A percentile compares a stretch with the other conserved stretches of the same genome.
phyloP scores from a whole-genome alignment of 768 basidiomycete genomes.

The Rhodotorula diobovata region DNA sequence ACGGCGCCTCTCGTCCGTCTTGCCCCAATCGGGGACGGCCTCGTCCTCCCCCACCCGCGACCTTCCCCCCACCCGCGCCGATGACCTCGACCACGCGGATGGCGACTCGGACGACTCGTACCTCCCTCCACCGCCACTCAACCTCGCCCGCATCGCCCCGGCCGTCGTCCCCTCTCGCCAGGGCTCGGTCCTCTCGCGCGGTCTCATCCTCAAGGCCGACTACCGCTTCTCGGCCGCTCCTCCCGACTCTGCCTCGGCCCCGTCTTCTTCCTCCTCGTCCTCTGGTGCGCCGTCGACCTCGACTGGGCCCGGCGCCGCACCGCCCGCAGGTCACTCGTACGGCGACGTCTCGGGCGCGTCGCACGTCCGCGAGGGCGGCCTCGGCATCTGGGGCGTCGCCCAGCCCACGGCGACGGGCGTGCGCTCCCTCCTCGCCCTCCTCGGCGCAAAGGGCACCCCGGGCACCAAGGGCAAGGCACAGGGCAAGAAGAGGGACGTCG shows the following conservation, averaged over 20 bases:
- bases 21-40: too few relatives aligned
- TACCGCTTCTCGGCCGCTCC: slow-evolving; percentile 49
- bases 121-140: slow-evolving; percentile 11
- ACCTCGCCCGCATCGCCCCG: slow-evolving; percentile 5
- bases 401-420: slow-evolving; percentile 91
- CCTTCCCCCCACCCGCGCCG: not conserved
- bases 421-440: slow-evolving; percentile 77
- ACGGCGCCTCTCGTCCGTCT: not conserved
- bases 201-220: slow-evolving; percentile 93
- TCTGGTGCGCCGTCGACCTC: not conserved
- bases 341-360: slow-evolving; percentile 79
- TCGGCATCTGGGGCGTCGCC: slow-evolving; percentile 92
- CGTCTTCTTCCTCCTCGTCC: not conserved
- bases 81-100: not conserved
- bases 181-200: slow-evolving; percentile 77
- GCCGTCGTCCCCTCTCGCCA: slow-evolving; percentile 70
- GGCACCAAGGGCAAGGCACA: too few relatives aligned
- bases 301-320: slow-evolving; percentile 6
- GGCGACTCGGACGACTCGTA: not conserved
- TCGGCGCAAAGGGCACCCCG: slow-evolving; percentile 45
- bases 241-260: slow-evolving; percentile 7
- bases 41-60: too few relatives aligned
- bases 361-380: slow-evolving; percentile 80
- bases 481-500: slow-evolving; percentile 48
- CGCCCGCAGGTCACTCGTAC: slow-evolving; percentile 4